Percentiles rank a stretch among this genome's conserved stretches.
These are phyloP conservation scores for Suhomyces tanzawaensis DNA, from an alignment of 805 yeast species.

Conservation along the genomic window DNA sequence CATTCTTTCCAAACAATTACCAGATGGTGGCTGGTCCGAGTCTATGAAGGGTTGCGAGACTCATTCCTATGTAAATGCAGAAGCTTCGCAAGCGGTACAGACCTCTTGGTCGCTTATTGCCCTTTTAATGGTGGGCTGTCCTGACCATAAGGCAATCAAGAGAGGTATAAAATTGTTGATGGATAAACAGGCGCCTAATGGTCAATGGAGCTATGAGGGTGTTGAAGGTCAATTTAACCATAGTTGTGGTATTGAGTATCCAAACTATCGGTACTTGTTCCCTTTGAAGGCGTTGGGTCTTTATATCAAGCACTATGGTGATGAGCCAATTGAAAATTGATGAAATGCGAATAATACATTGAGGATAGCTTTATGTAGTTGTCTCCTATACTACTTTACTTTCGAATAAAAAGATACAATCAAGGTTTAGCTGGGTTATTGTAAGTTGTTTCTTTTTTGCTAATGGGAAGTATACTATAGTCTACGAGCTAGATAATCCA, in stretches of 20 bases:
- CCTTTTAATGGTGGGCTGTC: constrained; percentile 75
- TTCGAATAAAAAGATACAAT: too few species aligned
- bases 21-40: constrained; percentile 98
- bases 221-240: constrained; percentile 97
- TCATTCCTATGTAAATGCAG: constrained; percentile 65
- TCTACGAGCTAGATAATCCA: too few species aligned
- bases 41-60: constrained; percentile 87
- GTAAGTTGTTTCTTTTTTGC: too few species aligned
- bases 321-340: too few species aligned
- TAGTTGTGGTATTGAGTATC: constrained; percentile 87
- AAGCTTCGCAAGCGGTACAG: constrained; percentile 72
- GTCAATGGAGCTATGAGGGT: constrained; percentile 83
- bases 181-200: constrained; percentile 64
- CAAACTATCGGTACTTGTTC: constrained; percentile 85
- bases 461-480: too few species aligned
- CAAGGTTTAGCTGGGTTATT: too few species aligned
- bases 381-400: too few species aligned
- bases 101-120: constrained; percentile 93
- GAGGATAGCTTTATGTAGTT: too few species aligned
- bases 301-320: constrained; percentile 38
- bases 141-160: constrained; percentile 59
- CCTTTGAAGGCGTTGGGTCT: constrained; percentile 92
- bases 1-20: constrained; percentile 66
- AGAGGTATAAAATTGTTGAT: constrained; percentile 64
- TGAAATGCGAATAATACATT: too few species aligned